Base-by-base conservation (phyloP, 176 grass and related monocot species). In the Pontederia crassipes region DNA sequence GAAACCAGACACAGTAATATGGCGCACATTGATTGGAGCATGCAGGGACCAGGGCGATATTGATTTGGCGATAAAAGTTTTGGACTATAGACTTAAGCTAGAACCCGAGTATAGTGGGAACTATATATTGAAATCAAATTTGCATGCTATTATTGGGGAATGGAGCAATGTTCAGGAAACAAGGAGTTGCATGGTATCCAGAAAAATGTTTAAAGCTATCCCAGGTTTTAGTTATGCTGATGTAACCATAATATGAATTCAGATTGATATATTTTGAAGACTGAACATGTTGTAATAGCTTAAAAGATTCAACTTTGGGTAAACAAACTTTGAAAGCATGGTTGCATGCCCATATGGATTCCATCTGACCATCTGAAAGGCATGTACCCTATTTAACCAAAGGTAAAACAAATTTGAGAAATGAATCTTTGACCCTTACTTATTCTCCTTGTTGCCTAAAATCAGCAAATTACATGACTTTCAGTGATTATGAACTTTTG, bases 1-100 rank as follows among this genome's bases (percentile, higher is more conserved):
- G 15, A 82, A 76, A 17, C 86, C 82, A 11, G 87, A 90, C 65
- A 52, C 82, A 49, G 59, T 77, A 12, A 85, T 82, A 45, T 82
- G 72, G 82, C 86, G 86, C 67, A 67, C 78, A 17, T 48, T 89
- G 72, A 60, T 79, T 2, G 52, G 72, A 32, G 79, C 82, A 40
- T 89, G 82, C 57, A 66, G 69, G 18, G 82, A 90, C 66, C 75
- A 74, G 47, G 86, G 79, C 46, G 55, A 82, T 47, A n/a, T 27
- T 10, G 52, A 18, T 61, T 64, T 77, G 35, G 86, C 86, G 2
- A 74, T 52, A 66, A 78, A 76, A 67, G 64, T 82, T 60, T 62
- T 77, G 17, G 60, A 71, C 62, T 74, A 59, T 72, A 65, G 77
- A 49, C 50, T 85, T 0, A 10, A 76, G 2, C 54, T 85, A 75